Percentiles rank a stretch among this genome's conserved stretches.
Conservation (phyloP, 768 basidiomycete species). For the Amanita thiersii region DNA sequence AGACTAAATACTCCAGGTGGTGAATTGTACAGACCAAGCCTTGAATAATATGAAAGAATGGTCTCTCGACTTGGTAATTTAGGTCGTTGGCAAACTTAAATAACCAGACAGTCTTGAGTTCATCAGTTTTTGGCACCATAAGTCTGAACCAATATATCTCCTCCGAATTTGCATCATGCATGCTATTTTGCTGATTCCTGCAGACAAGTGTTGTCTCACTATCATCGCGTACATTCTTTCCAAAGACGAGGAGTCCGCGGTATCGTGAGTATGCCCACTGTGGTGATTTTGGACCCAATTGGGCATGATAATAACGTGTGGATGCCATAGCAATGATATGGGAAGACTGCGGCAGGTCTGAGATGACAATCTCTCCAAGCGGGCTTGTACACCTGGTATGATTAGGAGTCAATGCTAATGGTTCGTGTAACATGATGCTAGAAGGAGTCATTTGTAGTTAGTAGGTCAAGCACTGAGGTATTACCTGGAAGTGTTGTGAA, state of each 20-base stretch:
- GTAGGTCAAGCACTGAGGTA: no score
- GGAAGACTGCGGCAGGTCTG: constrained; percentile 30
- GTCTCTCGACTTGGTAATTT: constrained; percentile 75
- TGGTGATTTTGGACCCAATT: constrained; percentile 33
- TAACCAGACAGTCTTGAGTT: constrained; percentile 51
- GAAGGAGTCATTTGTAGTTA: no score
- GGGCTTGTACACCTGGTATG: not conserved
- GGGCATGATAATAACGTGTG: constrained; percentile 56
- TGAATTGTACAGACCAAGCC: constrained; percentile 56
- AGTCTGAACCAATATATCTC: constrained; percentile 64
- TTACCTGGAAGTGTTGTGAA: no score
- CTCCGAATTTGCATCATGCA: constrained; percentile 18
- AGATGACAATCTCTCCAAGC: constrained; percentile 7
- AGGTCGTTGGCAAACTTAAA: constrained; percentile 54
- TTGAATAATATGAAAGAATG: constrained; percentile 88
- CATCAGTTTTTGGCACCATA: constrained; percentile 42
- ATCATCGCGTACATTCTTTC: constrained; percentile 27
- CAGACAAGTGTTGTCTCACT: no score
- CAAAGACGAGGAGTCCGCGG: constrained; percentile 53
- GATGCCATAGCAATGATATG: constrained; percentile 44
- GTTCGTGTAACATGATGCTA: not conserved
- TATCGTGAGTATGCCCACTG: constrained; percentile 58
- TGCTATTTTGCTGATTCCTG: constrained; percentile 12
- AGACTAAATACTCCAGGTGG: constrained; percentile 24
- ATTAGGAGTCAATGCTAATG: no score